phyloP scores from a whole-genome alignment of 345 rosid species.

The Acer saccharum region DNA sequence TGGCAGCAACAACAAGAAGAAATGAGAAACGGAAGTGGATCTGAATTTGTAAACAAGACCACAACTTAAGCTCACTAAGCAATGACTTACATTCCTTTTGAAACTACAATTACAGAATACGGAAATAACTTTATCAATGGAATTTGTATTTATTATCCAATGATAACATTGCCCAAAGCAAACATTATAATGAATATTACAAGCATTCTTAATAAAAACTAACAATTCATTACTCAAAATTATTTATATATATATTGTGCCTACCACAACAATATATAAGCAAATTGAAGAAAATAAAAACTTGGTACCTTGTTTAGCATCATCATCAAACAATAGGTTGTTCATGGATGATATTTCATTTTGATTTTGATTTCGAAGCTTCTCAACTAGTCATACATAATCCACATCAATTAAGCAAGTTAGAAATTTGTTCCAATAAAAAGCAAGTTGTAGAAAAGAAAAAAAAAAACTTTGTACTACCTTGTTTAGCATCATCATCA shows the following conservation, averaged over 20 bases:
- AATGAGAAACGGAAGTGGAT: not conserved
- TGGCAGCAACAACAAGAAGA: not conserved
- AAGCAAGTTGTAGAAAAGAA: not conserved
- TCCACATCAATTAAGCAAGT: not conserved
- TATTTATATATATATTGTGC: not conserved
- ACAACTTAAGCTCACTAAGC: not conserved
- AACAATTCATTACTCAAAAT: not conserved
- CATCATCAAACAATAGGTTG: constrained; percentile 10
- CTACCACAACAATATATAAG: not conserved
- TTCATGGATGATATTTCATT: too few species aligned
- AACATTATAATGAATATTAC: not conserved
- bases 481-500: constrained; percentile 29
- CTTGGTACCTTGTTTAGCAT: constrained; percentile 25
- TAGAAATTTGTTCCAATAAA: not conserved
- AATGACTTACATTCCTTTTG: not conserved
- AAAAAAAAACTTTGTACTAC: not conserved
- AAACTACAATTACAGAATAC: not conserved
- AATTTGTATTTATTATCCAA: not conserved
- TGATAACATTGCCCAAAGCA: not conserved
- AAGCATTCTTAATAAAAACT: not conserved
- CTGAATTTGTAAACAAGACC: not conserved
- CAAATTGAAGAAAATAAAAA: not conserved
- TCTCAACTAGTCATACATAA: not conserved
- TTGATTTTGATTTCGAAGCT: too few species aligned
- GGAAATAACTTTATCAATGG: not conserved